Evolutionary conservation across 2,329 filamentous ascomycete species (phyloP).

Genomic region (Hypoxylon sp.): DNA sequence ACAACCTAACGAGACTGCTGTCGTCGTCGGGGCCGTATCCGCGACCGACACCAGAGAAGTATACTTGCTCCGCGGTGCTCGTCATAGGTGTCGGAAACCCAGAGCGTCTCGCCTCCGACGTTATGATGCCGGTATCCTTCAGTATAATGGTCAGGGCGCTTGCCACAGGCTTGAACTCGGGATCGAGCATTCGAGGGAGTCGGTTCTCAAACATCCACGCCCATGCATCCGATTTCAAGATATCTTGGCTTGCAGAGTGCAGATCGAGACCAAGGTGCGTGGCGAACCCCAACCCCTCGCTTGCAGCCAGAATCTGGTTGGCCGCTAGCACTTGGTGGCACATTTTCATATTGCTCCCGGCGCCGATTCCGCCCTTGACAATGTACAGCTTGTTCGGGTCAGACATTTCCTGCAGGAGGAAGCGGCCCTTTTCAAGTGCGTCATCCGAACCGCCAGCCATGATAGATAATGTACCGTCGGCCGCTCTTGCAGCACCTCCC

Average conservation of each 20-base stretch:
- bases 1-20: conserved; percentile 54
- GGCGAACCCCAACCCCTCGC: conserved; percentile 69
- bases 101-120: conserved; percentile 65
- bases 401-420: conserved; percentile 70
- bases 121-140: conserved; percentile 73
- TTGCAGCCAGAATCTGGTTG: conserved; percentile 68
- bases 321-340: conserved; percentile 70
- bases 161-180: conserved; percentile 62
- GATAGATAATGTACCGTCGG: conserved; percentile 77
- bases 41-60: conserved; percentile 65
- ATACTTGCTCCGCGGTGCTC: conserved; percentile 70
- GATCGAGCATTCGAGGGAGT: conserved; percentile 61
- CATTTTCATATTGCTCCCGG: conserved; percentile 69
- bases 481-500: conserved; percentile 73
- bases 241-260: conserved; percentile 51
- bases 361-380: conserved; percentile 67
- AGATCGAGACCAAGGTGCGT: conserved; percentile 62
- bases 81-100: conserved; percentile 69
- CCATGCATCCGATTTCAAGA: conserved; percentile 59
- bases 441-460: conserved; percentile 71
- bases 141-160: conserved; percentile 68
- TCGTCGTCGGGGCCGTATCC: conserved; percentile 61
- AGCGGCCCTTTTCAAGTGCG: conserved; percentile 64
- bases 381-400: conserved; percentile 68
- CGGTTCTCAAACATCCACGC: conserved; percentile 72